Percentiles rank a stretch among this genome's conserved stretches.
Conservation (phyloP, 2,329 filamentous ascomycete species). For the Ophiocordyceps sinensis region DNA sequence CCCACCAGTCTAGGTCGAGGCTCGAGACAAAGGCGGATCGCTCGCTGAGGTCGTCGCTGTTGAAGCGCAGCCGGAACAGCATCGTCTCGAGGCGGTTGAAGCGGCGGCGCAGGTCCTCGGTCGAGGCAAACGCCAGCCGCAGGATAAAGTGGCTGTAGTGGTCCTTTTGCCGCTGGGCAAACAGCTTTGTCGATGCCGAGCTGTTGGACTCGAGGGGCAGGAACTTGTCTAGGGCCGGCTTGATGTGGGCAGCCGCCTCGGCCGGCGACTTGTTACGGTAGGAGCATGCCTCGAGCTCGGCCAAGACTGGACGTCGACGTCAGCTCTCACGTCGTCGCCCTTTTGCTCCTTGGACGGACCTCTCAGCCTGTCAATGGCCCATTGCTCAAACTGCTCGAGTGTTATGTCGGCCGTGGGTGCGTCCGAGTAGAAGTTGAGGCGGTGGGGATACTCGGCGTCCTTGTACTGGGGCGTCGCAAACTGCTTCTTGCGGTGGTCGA, state of each 20-base stretch:
- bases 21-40: slow-evolving; percentile 60
- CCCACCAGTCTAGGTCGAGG: slow-evolving; percentile 82
- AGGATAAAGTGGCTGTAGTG: slow-evolving; percentile 98
- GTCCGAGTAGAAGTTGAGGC: slow-evolving; percentile 81
- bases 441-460: slow-evolving; percentile 65
- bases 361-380: slow-evolving; percentile 85
- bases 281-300: slow-evolving; percentile 83
- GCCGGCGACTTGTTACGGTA: slow-evolving; percentile 80
- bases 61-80: slow-evolving; percentile 73
- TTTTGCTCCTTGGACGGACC: slow-evolving; percentile 29
- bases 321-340: not conserved
- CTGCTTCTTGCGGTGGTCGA: slow-evolving; percentile 75
- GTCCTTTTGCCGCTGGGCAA: slow-evolving; percentile 74
- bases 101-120: slow-evolving; percentile 75
- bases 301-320: slow-evolving; percentile 44
- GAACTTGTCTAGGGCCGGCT: slow-evolving; percentile 74
- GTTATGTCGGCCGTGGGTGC: slow-evolving; percentile 90
- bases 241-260: slow-evolving; percentile 76
- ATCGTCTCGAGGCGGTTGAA: slow-evolving; percentile 80
- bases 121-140: slow-evolving; percentile 79
- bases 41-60: slow-evolving; percentile 61
- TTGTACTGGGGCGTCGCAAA: slow-evolving; percentile 67
- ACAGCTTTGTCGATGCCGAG: slow-evolving; percentile 42
- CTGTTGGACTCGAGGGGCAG: slow-evolving; percentile 67
- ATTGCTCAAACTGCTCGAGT: slow-evolving; percentile 95